phyloP scores from a whole-genome alignment of 2,329 filamentous ascomycete species.

The Pseudogymnoascus sp. region DNA sequence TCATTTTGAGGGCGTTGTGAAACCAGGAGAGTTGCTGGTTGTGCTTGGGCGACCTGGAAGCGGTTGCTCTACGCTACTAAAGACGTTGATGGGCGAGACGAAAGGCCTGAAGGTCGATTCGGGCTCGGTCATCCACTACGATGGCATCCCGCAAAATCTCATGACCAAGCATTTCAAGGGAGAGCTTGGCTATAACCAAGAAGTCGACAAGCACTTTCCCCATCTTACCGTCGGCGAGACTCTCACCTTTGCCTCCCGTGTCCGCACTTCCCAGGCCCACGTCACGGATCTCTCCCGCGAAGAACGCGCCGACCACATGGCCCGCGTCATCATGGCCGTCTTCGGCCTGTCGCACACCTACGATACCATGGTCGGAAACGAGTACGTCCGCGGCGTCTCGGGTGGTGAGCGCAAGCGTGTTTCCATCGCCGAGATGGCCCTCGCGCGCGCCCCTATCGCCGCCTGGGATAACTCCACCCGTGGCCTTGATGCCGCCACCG shows the following conservation, averaged over 20 bases:
- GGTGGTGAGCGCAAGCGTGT: slow-evolving; percentile 73
- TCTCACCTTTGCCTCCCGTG: slow-evolving; percentile 62
- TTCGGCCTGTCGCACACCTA: slow-evolving; percentile 66
- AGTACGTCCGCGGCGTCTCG: slow-evolving; percentile 61
- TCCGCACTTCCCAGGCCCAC: slow-evolving; percentile 54
- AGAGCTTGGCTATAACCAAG: slow-evolving; percentile 66
- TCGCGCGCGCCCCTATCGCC: slow-evolving; percentile 41
- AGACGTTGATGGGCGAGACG: slow-evolving; percentile 50
- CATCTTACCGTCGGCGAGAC: slow-evolving; percentile 69
- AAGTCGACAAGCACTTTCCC: slow-evolving; percentile 68
- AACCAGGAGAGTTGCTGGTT: slow-evolving; percentile 58
- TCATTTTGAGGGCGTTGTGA: slow-evolving; percentile 55
- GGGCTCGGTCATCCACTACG: slow-evolving; percentile 50
- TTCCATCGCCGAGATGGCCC: slow-evolving; percentile 68
- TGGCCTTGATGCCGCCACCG: slow-evolving; percentile 67
- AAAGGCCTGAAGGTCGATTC: slow-evolving; percentile 48
- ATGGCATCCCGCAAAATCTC: slow-evolving; percentile 42
- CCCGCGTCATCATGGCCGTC: slow-evolving; percentile 58
- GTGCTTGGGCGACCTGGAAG: slow-evolving; percentile 60
- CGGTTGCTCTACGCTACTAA: slow-evolving; percentile 57
- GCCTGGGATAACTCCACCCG: slow-evolving; percentile 39
- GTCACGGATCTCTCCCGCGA: slow-evolving; percentile 51
- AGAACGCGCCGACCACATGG: slow-evolving; percentile 36
- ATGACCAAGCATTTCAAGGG: slow-evolving; percentile 56
- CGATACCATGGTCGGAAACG: slow-evolving; percentile 67